Evolutionary conservation across 495 filamentous ascomycete genomes (phyloP).

Genomic region (Penicillium paradoxum): DNA sequence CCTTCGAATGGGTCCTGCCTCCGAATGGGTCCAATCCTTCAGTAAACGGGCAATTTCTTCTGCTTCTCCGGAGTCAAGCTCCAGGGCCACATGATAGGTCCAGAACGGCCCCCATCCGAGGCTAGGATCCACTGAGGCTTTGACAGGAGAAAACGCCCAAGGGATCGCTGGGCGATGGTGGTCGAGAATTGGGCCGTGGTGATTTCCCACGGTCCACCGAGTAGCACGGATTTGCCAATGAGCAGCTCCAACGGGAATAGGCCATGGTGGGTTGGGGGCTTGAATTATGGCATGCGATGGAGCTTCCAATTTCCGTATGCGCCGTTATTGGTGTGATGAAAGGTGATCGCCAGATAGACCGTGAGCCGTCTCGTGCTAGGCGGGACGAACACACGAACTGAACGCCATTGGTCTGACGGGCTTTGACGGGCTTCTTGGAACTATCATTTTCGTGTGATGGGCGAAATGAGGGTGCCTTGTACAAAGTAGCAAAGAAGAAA

Average conservation of each 20-base stretch:
- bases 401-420: constrained; percentile 11
- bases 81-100: constrained; percentile 13
- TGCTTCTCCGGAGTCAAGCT: constrained; percentile 11
- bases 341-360: constrained; percentile 19
- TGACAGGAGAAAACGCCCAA: constrained; percentile 9
- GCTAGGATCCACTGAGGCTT: neutral
- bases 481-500: neutral
- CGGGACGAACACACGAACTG: constrained; percentile 17
- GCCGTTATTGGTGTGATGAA: constrained; percentile 22
- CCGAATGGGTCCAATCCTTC: constrained; percentile 1
- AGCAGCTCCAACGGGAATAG: neutral
- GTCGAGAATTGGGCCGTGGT: neutral
- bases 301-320: constrained; percentile 23
- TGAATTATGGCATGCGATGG: constrained; percentile 12
- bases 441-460: too few species aligned
- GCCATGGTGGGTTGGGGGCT: neutral
- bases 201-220: constrained; percentile 1
- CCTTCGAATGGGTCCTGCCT: neutral
- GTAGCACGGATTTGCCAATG: neutral
- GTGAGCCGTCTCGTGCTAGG: constrained; percentile 16
- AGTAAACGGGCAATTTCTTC: constrained; percentile 11
- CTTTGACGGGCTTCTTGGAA: neutral
- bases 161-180: neutral
- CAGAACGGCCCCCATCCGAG: neutral
- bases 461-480: too few species aligned